These are phyloP conservation scores for Exophiala sp. DNA, from an alignment of 2,329 filamentous ascomycete genomes.

Conservation along the genomic window DNA sequence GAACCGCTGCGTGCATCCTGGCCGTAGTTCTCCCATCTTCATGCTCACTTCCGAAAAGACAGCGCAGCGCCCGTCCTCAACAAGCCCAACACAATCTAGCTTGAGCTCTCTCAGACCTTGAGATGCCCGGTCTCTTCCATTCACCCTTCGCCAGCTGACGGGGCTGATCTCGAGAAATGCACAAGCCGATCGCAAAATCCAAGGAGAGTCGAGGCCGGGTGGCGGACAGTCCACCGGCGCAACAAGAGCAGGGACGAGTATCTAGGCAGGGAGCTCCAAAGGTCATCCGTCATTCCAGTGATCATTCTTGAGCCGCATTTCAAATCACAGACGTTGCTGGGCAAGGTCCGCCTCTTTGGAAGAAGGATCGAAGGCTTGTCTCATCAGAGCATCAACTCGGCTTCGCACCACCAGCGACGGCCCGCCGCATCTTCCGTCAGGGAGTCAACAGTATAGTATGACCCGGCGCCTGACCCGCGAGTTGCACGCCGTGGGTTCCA, in stretches of 20 bases:
- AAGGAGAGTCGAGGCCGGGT: slow-evolving; percentile 7
- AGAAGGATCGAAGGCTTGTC: background rate
- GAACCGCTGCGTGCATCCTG: background rate
- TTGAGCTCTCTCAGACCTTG: slow-evolving; percentile 2
- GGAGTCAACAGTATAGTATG: background rate
- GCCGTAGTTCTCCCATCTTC: background rate
- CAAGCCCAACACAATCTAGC: slow-evolving; percentile 1
- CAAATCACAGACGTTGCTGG: background rate
- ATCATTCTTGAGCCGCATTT: slow-evolving; percentile 5
- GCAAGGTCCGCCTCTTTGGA: background rate
- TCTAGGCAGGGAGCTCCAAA: background rate
- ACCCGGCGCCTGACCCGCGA: background rate
- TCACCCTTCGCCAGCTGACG: background rate
- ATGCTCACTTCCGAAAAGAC: background rate
- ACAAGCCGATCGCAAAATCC: slow-evolving; percentile 15
- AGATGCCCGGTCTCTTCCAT: background rate
- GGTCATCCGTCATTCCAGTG: slow-evolving; percentile 1
- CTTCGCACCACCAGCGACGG: background rate
- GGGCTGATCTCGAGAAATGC: slow-evolving; percentile 5
- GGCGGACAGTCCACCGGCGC: background rate
- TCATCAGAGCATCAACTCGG: background rate
- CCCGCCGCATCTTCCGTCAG: background rate
- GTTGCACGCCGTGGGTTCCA: background rate
- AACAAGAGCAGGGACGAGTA: background rate
- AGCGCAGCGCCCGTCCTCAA: background rate